These are phyloP conservation scores for Lactarius evosmus DNA, from an alignment of 768 basidiomycete species.

Conservation along the genomic window DNA sequence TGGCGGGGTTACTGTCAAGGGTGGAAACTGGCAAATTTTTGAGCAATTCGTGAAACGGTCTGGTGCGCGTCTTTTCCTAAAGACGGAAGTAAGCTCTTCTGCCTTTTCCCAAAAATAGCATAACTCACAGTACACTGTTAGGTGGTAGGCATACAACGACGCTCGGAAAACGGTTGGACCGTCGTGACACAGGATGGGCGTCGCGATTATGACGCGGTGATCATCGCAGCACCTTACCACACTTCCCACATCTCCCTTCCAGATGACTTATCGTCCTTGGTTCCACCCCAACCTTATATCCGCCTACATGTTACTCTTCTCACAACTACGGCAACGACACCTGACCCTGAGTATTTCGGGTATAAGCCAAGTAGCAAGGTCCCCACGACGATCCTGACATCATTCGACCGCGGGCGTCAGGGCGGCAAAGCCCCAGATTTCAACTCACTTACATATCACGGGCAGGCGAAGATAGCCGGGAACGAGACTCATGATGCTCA, in stretches of 20 bases:
- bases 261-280: constrained; percentile 44
- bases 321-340: constrained; percentile 62
- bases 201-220: constrained; percentile 61
- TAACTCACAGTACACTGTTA: constrained; percentile 34
- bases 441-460: constrained; percentile 78
- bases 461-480: constrained; percentile 39
- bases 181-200: constrained; percentile 47
- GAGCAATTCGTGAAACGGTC: constrained; percentile 73
- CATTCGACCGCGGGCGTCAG: constrained; percentile 54
- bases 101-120: neutral
- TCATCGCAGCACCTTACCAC: constrained; percentile 86
- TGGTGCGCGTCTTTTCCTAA: constrained; percentile 63
- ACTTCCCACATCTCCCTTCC: constrained; percentile 57
- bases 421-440: constrained; percentile 70
- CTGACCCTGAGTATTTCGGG: constrained; percentile 69
- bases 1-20: constrained; percentile 61
- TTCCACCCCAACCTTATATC: constrained; percentile 74
- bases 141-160: constrained; percentile 39
- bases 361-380: constrained; percentile 42
- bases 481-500: constrained; percentile 31
- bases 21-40: constrained; percentile 86
- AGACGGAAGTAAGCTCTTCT: constrained; percentile 53
- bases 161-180: constrained; percentile 43
- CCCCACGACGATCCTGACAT: constrained; percentile 71
- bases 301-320: constrained; percentile 87